Percentiles rank a stretch among this genome's conserved stretches.
These are phyloP conservation scores for Debaryomyces sp. DNA, from an alignment of 1,139 yeast genomes.

Conservation along the genomic window DNA sequence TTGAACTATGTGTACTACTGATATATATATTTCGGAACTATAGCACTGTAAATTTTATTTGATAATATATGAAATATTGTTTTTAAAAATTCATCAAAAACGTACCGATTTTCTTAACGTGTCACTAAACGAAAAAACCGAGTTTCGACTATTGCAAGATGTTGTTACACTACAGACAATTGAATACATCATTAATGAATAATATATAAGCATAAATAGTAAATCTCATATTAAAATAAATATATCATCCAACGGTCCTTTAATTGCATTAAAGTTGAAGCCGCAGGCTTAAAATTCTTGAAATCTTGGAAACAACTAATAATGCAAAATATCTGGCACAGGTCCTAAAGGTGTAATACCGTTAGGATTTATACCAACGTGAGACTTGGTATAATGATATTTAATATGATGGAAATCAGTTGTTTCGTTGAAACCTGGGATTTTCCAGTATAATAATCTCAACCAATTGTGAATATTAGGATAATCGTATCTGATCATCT, in stretches of 20 bases:
- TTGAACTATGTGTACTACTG: background rate
- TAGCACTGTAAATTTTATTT: background rate
- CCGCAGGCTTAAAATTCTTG: background rate
- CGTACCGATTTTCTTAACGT: slow-evolving; percentile 1
- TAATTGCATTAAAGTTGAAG: background rate
- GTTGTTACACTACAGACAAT: background rate
- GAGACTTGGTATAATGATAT: slow-evolving; percentile 84
- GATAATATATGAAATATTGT: background rate
- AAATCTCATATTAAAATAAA: background rate
- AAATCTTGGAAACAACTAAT: slow-evolving; percentile 12
- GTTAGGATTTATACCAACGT: slow-evolving; percentile 74
- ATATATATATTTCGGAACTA: background rate
- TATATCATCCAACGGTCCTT: background rate
- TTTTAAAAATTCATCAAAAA: background rate
- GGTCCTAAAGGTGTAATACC: slow-evolving; percentile 93
- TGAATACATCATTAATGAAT: background rate
- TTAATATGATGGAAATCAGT: slow-evolving; percentile 90
- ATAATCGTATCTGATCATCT: slow-evolving; percentile 78
- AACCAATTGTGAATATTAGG: slow-evolving; percentile 83
- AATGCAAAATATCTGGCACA: slow-evolving; percentile 62
- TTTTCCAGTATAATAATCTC: slow-evolving; percentile 82
- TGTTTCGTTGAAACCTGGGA: slow-evolving; percentile 73
- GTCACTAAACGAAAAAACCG: slow-evolving; percentile 2
- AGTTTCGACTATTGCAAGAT: background rate
- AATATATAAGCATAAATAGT: background rate